Conservation (phyloP, 2,329 filamentous ascomycete species). For the Fusarium armeniacum region DNA sequence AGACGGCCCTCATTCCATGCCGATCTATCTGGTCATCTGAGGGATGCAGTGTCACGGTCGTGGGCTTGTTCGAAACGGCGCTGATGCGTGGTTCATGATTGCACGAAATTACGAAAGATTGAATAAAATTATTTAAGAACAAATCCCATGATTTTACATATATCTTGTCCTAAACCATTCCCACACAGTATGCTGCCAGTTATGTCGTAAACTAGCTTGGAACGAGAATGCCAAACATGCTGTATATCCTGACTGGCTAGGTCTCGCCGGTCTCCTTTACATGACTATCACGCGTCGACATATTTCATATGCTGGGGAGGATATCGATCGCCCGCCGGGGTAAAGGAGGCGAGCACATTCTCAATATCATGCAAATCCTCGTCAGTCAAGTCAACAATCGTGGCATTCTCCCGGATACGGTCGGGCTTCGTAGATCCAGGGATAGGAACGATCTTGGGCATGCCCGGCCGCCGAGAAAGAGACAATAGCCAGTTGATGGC, state of each 20-base stretch:
- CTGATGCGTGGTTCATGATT: constrained; percentile 26
- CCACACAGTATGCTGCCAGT: neutral
- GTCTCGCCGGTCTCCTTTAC: neutral
- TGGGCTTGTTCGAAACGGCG: constrained; percentile 53
- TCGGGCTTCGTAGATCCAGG: constrained; percentile 71
- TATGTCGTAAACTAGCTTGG: neutral
- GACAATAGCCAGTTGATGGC: constrained; percentile 74
- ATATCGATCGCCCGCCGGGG: constrained; percentile 65
- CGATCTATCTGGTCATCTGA: constrained; percentile 54
- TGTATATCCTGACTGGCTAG: neutral
- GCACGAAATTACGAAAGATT: constrained; percentile 25
- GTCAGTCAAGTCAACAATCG: constrained; percentile 62
- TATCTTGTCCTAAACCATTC: neutral
- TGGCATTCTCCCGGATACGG: constrained; percentile 73
- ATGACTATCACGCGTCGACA: constrained; percentile 29
- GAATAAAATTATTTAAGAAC: constrained; percentile 9
- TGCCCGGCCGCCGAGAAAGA: constrained; percentile 64
- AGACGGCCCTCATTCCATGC: constrained; percentile 54
- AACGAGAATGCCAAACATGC: neutral
- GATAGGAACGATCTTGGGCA: constrained; percentile 74
- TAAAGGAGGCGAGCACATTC: constrained; percentile 62
- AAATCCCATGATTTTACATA: neutral
- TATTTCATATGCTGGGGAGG: constrained; percentile 49
- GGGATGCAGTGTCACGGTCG: constrained; percentile 52
- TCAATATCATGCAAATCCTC: constrained; percentile 67